A percentile compares a stretch with the other conserved stretches of the same genome.
Conservation (phyloP, 495 filamentous ascomycete genomes). For the Penicillium canariense region DNA sequence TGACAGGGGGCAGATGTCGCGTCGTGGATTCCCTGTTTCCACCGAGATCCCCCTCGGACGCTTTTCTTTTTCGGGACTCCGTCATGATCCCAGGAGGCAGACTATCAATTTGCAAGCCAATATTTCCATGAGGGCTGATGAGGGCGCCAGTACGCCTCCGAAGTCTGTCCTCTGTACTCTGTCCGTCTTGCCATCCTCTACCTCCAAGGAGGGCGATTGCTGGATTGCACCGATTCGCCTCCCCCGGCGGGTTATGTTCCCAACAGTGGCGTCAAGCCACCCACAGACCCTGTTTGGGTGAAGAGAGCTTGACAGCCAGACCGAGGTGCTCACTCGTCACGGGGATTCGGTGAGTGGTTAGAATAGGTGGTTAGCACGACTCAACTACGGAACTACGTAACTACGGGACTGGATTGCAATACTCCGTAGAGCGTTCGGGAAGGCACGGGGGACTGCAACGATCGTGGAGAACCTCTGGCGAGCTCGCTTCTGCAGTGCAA, state of each 20-base stretch:
- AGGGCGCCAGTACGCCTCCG: too few species aligned
- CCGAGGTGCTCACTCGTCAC: too few species aligned
- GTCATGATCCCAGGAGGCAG: not conserved
- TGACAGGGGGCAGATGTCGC: too few species aligned
- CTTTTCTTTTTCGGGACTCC: not conserved
- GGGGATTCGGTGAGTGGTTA: too few species aligned
- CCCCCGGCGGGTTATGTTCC: slow-evolving; percentile 4
- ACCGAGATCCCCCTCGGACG: not conserved
- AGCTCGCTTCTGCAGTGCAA: not conserved
- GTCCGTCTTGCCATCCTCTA: too few species aligned
- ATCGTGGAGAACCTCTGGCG: not conserved
- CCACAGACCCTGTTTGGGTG: not conserved
- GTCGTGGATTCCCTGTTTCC: not conserved
- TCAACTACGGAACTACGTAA: too few species aligned
- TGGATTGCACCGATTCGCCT: slow-evolving; percentile 4
- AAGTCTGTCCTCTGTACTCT: too few species aligned
- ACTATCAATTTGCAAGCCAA: not conserved
- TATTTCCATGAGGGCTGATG: not conserved
- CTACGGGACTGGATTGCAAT: too few species aligned
- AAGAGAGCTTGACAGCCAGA: too few species aligned
- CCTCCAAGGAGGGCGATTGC: not conserved
- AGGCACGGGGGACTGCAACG: slow-evolving; percentile 16
- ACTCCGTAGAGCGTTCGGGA: slow-evolving; percentile 5
- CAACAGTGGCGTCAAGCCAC: slow-evolving; percentile 5
- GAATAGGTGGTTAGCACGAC: too few species aligned